These are phyloP conservation scores for Phytophthora ohioensis DNA, from an alignment of 352 stramenopile genomes.

Conservation along the genomic window DNA sequence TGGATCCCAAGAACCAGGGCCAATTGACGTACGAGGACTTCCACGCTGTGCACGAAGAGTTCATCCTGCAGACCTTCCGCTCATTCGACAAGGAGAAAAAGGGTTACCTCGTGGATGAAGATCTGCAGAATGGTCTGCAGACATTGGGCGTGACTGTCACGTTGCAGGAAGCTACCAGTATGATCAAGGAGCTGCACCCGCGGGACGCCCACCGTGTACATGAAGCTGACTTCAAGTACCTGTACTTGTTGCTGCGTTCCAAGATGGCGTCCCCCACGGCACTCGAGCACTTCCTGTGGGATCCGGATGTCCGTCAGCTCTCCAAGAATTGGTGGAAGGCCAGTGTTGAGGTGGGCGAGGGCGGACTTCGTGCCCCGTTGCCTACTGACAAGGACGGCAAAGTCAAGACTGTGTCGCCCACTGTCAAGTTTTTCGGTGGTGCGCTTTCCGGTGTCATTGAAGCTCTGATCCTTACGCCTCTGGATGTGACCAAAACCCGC, in stretches of 20 bases:
- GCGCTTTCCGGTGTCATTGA: slow-evolving; percentile 89
- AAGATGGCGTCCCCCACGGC: slow-evolving; percentile 76
- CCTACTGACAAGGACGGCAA: slow-evolving; percentile 51
- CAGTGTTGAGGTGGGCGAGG: slow-evolving; percentile 84
- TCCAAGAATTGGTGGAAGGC: slow-evolving; percentile 90
- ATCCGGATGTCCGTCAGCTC: slow-evolving; percentile 82
- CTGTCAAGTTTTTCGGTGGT: slow-evolving; percentile 83
- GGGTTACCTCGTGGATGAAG: slow-evolving; percentile 73
- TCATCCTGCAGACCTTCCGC: slow-evolving; percentile 80
- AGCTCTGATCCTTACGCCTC: slow-evolving; percentile 82
- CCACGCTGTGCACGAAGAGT: slow-evolving; percentile 74
- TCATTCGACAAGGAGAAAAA: slow-evolving; percentile 75
- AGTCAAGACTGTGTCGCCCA: slow-evolving; percentile 73
- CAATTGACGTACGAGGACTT: slow-evolving; percentile 81
- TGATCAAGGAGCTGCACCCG: slow-evolving; percentile 82
- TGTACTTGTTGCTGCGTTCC: slow-evolving; percentile 82
- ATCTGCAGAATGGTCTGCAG: slow-evolving; percentile 72
- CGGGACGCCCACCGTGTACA: slow-evolving; percentile 71
- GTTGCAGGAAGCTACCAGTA: slow-evolving; percentile 74
- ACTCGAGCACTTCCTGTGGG: slow-evolving; percentile 85
- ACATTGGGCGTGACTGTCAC: slow-evolving; percentile 75
- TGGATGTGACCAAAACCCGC: slow-evolving; percentile 91
- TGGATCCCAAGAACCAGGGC: slow-evolving; percentile 81
- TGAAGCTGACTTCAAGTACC: slow-evolving; percentile 84
- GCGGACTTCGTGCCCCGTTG: slow-evolving; percentile 70